A percentile compares a stretch with the other conserved stretches of the same genome.
These are phyloP conservation scores for Closterium sp. DNA, from an alignment of 139 green algal species.

Conservation along the genomic window DNA sequence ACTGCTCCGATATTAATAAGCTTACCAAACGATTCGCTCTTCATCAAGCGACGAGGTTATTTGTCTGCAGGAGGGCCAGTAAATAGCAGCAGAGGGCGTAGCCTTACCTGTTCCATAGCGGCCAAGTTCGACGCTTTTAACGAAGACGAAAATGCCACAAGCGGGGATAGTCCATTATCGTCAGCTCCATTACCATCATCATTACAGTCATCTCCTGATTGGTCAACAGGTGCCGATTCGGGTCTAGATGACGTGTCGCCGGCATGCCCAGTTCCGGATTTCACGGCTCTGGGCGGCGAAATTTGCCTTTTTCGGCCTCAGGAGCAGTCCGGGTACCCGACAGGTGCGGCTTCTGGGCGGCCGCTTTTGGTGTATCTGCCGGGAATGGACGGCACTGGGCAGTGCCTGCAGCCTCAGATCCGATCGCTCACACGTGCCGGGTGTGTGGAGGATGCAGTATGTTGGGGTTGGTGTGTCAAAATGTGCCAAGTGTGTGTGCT, in stretches of 20 bases:
- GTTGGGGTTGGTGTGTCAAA: neutral
- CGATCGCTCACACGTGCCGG: neutral
- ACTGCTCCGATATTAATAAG: neutral
- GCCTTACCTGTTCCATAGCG: too few relatives aligned
- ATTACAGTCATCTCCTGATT: neutral
- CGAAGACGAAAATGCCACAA: neutral
- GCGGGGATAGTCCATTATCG: neutral
- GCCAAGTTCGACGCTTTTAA: neutral
- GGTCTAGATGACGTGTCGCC: neutral
- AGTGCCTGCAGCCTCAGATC: slow-evolving; percentile 21
- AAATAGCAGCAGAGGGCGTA: neutral
- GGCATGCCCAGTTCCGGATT: neutral
- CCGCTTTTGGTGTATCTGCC: slow-evolving; percentile 44
- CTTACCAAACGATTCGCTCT: neutral
- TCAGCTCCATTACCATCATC: neutral
- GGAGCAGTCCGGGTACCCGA: neutral
- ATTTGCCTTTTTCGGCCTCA: neutral
- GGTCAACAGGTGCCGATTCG: too few relatives aligned
- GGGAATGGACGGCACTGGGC: slow-evolving; percentile 46
- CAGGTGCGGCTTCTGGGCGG: neutral
- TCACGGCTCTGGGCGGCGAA: neutral
- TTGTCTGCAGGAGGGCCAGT: neutral
- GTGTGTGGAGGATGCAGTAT: neutral
- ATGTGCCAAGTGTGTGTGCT: too few relatives aligned
- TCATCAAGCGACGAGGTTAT: neutral